Evolutionary conservation across 306 rosid genomes (phyloP), one percentile per base, ranked within the genome.

Genomic region (Cicer judaicum): DNA sequence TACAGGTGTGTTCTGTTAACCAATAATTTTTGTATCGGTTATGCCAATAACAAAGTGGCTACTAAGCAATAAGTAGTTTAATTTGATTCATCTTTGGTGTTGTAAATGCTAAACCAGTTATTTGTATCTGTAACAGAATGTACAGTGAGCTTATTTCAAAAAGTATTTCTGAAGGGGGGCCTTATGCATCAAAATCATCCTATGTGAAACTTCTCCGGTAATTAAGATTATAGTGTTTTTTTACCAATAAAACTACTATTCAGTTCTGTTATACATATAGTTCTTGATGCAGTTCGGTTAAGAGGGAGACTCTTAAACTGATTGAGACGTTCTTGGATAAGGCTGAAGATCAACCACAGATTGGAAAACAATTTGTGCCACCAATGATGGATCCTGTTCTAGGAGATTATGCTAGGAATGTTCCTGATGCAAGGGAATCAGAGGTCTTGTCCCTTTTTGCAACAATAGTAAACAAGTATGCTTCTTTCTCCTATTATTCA

Each of bases 331-430:
- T 95, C 86, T 83, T 95, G 89, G 99, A 95, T 84, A 95, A 92
- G 85, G 99, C 99, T 0, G 99, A 95, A 83, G 99, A 95, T 85
- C 99, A 95, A 64, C 88, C 96, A 50, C 99, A 90, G 72, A 95
- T 89, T 66, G 99, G 99, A 64, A 95, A 90, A 66, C 99, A 95
- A 60, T 92, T 95, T 88, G 99, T 95, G 82, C 96, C 99, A 21
- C 99, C 99, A 2, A 95, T 95, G 99, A 85, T 95, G 96, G 99
- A 95, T 87, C 98, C 98, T 8, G 97, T 95, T 59, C 93, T 95
- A 6, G 95, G 92, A 72, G 99, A 95, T 83, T 95, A 95, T 54
- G 93, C 98, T 29, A 87, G 99, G 85, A 95, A 95, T 87, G 88
- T 92, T 77, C 98, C 99, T 62, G 99, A 95, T 85, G 99, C 99